These are phyloP conservation scores for Gymnopus androsaceus DNA, from an alignment of 1,284 basidiomycete genomes.

Conservation along the genomic window DNA sequence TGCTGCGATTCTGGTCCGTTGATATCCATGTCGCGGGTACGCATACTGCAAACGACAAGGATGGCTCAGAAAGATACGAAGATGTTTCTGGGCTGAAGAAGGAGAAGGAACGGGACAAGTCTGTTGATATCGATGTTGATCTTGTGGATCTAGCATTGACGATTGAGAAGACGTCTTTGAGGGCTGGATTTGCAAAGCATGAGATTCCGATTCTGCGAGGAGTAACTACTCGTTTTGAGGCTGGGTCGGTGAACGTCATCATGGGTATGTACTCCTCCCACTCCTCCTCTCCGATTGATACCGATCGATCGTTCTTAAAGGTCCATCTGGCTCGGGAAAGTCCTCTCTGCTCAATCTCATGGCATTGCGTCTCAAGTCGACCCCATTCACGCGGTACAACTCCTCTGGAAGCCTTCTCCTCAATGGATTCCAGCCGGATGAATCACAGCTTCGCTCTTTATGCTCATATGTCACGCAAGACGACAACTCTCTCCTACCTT, in stretches of 20 bases:
- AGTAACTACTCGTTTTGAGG: conserved; percentile 41
- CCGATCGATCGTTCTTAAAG: too few relatives aligned
- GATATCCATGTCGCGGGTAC: conserved; percentile 9
- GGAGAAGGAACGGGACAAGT: neutral
- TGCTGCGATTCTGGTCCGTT: conserved; percentile 12
- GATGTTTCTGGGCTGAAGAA: neutral
- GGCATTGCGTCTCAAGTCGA: conserved; percentile 37
- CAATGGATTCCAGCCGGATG: conserved; percentile 19
- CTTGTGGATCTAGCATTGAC: conserved; percentile 25
- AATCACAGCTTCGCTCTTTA: conserved; percentile 22
- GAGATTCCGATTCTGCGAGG: conserved; percentile 38
- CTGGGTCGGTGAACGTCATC: conserved; percentile 47
- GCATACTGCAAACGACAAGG: conserved; percentile 8
- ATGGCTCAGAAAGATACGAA: conserved; percentile 7
- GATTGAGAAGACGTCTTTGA: conserved; percentile 31
- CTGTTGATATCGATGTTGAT: conserved; percentile 14
- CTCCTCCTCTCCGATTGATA: too few relatives aligned
- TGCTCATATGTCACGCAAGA: conserved; percentile 55
- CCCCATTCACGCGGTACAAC: conserved; percentile 21
- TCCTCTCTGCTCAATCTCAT: conserved; percentile 48
- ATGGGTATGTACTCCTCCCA: too few relatives aligned
- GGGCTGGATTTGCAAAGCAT: neutral
- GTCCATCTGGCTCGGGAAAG: conserved; percentile 44
- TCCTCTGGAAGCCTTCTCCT: conserved; percentile 21
- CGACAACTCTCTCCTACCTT: conserved; percentile 47